phyloP scores from a whole-genome alignment of 1,284 basidiomycete genomes.

The Leccinum solheimii region DNA sequence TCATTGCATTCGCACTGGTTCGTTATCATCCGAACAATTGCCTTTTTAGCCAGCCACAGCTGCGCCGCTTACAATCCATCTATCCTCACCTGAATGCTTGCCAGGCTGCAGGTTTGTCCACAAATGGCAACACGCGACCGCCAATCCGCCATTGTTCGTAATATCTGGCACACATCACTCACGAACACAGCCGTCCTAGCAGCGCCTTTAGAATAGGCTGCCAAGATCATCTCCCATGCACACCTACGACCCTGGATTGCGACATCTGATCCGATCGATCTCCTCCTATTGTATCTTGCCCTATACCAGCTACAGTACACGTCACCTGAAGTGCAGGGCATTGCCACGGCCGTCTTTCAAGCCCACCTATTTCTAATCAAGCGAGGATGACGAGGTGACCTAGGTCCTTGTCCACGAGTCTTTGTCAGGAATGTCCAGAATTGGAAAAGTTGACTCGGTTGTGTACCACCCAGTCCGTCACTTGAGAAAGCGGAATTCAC shows the following conservation, averaged over 20 bases:
- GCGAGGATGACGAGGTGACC: conserved; percentile 23
- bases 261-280: conserved; percentile 26
- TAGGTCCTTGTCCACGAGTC: conserved; percentile 24
- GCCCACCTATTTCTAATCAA: conserved; percentile 9
- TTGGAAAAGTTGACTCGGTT: not conserved
- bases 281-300: conserved; percentile 13
- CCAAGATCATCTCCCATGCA: not conserved
- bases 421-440: not conserved
- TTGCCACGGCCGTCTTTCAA: conserved; percentile 6
- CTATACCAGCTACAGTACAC: conserved; percentile 5
- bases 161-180: not conserved
- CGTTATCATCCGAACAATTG: conserved; percentile 4
- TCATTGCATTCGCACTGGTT: not conserved
- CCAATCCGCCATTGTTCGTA: not conserved
- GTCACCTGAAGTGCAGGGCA: conserved; percentile 6
- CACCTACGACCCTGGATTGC: conserved; percentile 3
- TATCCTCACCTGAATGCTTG: not conserved
- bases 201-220: not conserved
- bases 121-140: not conserved
- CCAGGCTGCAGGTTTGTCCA: not conserved
- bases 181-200: not conserved
- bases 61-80: conserved; percentile 7
- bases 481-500: conserved; percentile 6
- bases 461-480: not conserved
- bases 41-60: not conserved